Evolutionary conservation across 164 flowering plant species (phyloP).

Genomic region (Magnolia changhungtana): DNA sequence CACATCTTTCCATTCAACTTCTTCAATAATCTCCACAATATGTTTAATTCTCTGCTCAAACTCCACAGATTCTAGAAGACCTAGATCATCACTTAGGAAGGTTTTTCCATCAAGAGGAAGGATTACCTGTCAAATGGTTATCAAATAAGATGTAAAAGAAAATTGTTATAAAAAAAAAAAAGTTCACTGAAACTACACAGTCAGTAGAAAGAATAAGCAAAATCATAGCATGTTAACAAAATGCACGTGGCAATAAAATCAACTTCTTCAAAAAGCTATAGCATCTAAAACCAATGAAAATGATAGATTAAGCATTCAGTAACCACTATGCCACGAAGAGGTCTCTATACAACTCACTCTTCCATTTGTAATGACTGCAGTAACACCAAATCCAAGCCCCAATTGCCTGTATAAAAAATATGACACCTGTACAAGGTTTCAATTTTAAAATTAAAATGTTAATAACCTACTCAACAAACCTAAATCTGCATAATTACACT

Average conservation of each 20-base stretch:
- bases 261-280: neutral
- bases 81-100: conserved; percentile 73
- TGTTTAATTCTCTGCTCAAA: conserved; percentile 73
- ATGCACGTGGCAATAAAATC: neutral
- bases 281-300: neutral
- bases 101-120: conserved; percentile 38
- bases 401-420: conserved; percentile 48
- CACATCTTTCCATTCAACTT: conserved; percentile 62
- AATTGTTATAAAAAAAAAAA: neutral
- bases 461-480: neutral
- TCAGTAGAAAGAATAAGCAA: neutral
- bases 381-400: conserved; percentile 48
- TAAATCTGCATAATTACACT: neutral
- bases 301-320: neutral
- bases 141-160: conserved; percentile 4
- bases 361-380: conserved; percentile 90
- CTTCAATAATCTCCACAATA: conserved; percentile 68
- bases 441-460: neutral
- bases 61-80: conserved; percentile 80
- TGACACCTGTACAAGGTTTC: conserved; percentile 52
- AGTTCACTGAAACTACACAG: neutral
- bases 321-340: neutral
- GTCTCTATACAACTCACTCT: conserved; percentile 51
- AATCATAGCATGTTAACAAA: neutral
- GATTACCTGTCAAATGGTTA: conserved; percentile 43